Base-by-base conservation (phyloP, 2,329 filamentous ascomycete genomes). In the Ploettnerulaceae sp. region DNA sequence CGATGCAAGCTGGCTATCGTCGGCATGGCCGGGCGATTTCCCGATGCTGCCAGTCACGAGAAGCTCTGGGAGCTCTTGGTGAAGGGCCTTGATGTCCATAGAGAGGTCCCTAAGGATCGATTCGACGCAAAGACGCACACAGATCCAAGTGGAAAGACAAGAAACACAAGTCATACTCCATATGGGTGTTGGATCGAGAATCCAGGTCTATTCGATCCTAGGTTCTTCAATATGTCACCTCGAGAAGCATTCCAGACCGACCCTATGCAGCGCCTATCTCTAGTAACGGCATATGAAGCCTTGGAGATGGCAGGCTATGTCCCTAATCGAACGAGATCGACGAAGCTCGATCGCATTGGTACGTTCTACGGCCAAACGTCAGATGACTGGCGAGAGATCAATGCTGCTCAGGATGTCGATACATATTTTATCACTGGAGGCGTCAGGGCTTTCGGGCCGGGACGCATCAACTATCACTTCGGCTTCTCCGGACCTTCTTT, bases 191-290 rank as follows among this genome's bases (percentile, higher is more conserved):
- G 71, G 70, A 75, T 58, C 28, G 80, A 88, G 52, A 77, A 89
- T 51, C 85, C 86, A 0, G 84, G 84, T 45, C 71, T 84, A 37
- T 91, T 91, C 60, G 86, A 91, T 58, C 82, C 84, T n/a, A 74
- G 82, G 1, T 90, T 91, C 68, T 91, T 91, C 76, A 89, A 89
- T 66, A 89, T 91, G 82, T 89, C 85, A 26, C 85, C 86, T 5
- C 79, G 84, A 57, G 86, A 91, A 66, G 87, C 87, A 21, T 77
- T 80, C 41, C 84, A 89, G 61, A 89, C 84, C 1, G 86, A 91
- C 62, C 87, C 87, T 0, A 88, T 88, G 76, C 86, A 89, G 63
- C 77, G 87, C 57, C 73, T 90, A 55, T 83, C 84, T 3, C 69
- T 93, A 17, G 78, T 82, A 7, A 89, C 86, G 2, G 85, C 85